phyloP scores from a whole-genome alignment of 2,329 filamentous ascomycete species.

The Zymoseptoria ardabiliae region DNA sequence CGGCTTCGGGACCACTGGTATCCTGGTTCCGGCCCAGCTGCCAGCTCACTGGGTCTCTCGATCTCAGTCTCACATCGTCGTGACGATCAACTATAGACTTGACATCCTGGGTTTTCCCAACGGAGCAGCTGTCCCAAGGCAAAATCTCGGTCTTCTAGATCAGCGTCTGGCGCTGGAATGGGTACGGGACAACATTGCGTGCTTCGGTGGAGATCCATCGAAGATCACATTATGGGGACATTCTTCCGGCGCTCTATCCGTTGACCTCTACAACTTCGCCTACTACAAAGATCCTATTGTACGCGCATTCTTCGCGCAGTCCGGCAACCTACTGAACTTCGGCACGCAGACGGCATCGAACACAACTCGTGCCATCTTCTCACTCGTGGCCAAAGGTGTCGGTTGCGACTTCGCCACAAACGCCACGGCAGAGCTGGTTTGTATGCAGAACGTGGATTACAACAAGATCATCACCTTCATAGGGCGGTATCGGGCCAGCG shows the following conservation, averaged over 20 bases:
- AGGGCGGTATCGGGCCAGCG: constrained; percentile 24
- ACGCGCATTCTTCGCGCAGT: constrained; percentile 17
- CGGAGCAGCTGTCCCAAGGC: constrained; percentile 19
- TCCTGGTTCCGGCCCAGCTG: constrained; percentile 39
- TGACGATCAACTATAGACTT: constrained; percentile 34
- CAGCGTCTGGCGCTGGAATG: constrained; percentile 35
- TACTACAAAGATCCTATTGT: constrained; percentile 32
- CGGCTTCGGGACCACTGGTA: constrained; percentile 37
- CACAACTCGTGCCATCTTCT: constrained; percentile 30
- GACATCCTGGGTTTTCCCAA: constrained; percentile 36
- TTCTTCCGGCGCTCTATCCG: constrained; percentile 17
- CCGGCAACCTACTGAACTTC: constrained; percentile 20
- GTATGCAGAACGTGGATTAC: constrained; percentile 29
- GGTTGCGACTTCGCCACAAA: constrained; percentile 26
- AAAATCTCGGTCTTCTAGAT: constrained; percentile 35
- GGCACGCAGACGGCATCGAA: constrained; percentile 10
- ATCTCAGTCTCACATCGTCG: constrained; percentile 35
- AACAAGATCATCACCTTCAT: constrained; percentile 29
- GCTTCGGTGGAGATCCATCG: constrained; percentile 35
- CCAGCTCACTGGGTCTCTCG: constrained; percentile 36
- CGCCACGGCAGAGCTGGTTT: constrained; percentile 28
- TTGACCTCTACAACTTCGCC: constrained; percentile 27
- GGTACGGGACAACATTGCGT: constrained; percentile 35
- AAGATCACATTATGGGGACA: constrained; percentile 36
- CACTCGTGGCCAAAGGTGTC: constrained; percentile 31